Evolutionary conservation across 371 early-diverging fungal genomes (phyloP), one percentile per base, ranked within the genome.

Genomic region (Parasitella parasitica): DNA sequence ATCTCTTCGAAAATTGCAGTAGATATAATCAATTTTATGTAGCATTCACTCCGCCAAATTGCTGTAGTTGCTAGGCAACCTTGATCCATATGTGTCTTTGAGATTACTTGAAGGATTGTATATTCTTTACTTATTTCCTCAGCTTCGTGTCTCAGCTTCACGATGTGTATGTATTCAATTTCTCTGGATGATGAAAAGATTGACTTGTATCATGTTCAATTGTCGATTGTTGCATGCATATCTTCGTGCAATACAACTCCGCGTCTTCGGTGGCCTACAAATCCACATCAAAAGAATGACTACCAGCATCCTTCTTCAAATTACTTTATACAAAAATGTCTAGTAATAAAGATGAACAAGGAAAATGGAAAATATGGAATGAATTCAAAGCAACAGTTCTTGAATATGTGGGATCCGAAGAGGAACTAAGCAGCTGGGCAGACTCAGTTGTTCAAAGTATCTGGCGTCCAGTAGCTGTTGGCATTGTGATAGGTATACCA

Each of bases 381-480:
- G 26, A 51, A 22, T 3, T 51, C 12, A 59, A 28, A 8, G 11
- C 26, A 26, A 59, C n/a, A 5, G 37, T 51, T 18, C 35, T 27
- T 18, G 18, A 48, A 12, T n/a, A 43, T 12, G 24, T 38, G 16
- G 54, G 37, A 27, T 36, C 54, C 28, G 52, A 55, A 13, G 41
- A 61, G 7, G 43, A 43, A 13, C n/a, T 50, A 12, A 50, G 59
- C n/a, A 38, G 41, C 13, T 71, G 65, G 70, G 65, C 63, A 5
- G 78, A 78, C 50, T 50, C 41, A 6, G 18, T 71, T 3, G 72
- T 78, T 1, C 68, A 71, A 41, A 43, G 43, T 18, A 53, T 66
- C 2, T 78, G 78, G 78, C 55, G 78, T 61, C 78, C 78, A 2
- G 50, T 67, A 2, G 30, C 49, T 11, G 26, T 64, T 4, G 61